Evolutionary conservation across 257 asterid genomes (phyloP).

Genomic region (Eucommia ulmoides): DNA sequence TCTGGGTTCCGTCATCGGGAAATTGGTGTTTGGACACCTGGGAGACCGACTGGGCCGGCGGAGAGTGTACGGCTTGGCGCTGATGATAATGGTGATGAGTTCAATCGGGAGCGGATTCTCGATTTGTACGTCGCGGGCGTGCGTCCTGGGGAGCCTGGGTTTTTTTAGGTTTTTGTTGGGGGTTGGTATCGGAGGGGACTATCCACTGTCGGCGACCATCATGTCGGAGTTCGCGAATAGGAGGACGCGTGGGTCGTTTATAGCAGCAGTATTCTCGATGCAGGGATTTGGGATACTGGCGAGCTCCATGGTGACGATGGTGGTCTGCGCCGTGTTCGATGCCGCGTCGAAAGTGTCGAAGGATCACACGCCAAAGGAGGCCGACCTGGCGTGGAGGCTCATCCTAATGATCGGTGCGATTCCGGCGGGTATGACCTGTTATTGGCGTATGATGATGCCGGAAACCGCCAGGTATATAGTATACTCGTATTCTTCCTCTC

Average conservation of each 20-base stretch:
- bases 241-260: conserved; percentile 41
- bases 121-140: conserved; percentile 25
- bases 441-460: conserved; percentile 62
- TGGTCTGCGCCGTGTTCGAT: conserved; percentile 30
- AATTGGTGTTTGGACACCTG: conserved; percentile 36
- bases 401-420: conserved; percentile 41
- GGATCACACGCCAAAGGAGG: conserved; percentile 17
- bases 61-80: conserved; percentile 33
- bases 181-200: no score
- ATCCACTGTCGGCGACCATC: conserved; percentile 54
- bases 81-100: conserved; percentile 43
- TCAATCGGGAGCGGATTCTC: conserved; percentile 45
- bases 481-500: no score
- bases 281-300: conserved; percentile 56
- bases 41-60: conserved; percentile 45
- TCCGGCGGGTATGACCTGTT: conserved; percentile 41
- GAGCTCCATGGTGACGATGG: conserved; percentile 40
- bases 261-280: conserved; percentile 55
- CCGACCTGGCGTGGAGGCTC: conserved; percentile 51
- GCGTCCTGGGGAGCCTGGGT: conserved; percentile 32
- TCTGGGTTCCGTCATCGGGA: conserved; percentile 38
- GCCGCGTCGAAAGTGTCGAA: conserved; percentile 9
- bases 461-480: conserved; percentile 58
- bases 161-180: conserved; percentile 41
- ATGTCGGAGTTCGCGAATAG: conserved; percentile 50